phyloP scores from a whole-genome alignment of 2,329 filamentous ascomycete genomes.

The Monosporascus sp. region DNA sequence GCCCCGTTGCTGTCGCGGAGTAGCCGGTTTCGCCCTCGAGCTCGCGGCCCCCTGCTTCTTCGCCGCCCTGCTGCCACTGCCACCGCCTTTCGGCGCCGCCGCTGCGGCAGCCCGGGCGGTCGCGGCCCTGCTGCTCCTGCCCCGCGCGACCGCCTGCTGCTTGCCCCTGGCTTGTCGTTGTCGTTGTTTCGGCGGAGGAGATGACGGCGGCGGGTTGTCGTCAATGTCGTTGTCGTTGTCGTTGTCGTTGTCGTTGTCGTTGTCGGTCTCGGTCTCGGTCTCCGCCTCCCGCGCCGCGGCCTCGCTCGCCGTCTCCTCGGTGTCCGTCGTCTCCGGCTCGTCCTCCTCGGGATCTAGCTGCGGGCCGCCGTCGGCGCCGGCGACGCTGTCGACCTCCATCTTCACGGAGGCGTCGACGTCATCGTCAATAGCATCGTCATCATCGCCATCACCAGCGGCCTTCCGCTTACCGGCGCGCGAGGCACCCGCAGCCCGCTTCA shows the following conservation, averaged over 20 bases:
- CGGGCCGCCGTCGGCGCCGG: constrained; percentile 14
- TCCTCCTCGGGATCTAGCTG: constrained; percentile 32
- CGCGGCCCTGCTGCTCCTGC: too few relatives aligned
- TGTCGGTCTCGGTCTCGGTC: constrained; percentile 20
- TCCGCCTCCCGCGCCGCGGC: constrained; percentile 35
- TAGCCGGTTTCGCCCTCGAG: background rate
- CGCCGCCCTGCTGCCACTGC: too few relatives aligned
- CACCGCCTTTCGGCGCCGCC: too few relatives aligned
- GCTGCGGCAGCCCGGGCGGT: too few relatives aligned
- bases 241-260: constrained; percentile 19
- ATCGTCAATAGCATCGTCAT: constrained; percentile 33
- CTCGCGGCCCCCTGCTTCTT: too few relatives aligned
- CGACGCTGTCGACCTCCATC: constrained; percentile 44
- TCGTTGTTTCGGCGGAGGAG: constrained; percentile 1
- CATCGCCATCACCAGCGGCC: constrained; percentile 29
- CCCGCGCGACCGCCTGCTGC: constrained; percentile 5
- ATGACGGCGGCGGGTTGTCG: constrained; percentile 20
- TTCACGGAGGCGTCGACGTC: constrained; percentile 42
- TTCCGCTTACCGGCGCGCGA: constrained; percentile 49
- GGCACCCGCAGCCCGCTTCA: constrained; percentile 21
- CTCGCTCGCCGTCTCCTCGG: constrained; percentile 36
- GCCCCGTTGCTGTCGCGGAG: constrained; percentile 2
- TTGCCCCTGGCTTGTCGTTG: constrained; percentile 5
- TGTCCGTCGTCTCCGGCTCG: constrained; percentile 32
- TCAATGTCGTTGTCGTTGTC: constrained; percentile 26